phyloP scores from a whole-genome alignment of 179 eudicot genomes.

The Silene noctiflora region DNA sequence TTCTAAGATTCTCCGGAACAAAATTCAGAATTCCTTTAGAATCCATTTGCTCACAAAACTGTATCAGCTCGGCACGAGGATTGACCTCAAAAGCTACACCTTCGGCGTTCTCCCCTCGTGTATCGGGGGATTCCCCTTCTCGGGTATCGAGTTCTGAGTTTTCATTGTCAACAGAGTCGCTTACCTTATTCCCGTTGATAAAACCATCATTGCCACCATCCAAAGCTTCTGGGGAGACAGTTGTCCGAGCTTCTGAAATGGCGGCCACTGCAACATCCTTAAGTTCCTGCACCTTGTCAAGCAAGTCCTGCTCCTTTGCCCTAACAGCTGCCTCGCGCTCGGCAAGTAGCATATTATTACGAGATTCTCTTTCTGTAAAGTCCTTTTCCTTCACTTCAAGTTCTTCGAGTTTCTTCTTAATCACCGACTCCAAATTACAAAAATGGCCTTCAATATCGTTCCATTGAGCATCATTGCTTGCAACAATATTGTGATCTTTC shows the following conservation, averaged over 20 bases:
- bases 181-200: constrained; percentile 46
- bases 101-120: constrained; percentile 39
- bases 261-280: constrained; percentile 65
- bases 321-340: constrained; percentile 45
- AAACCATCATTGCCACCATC: constrained; percentile 20
- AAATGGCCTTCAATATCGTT: constrained; percentile 50
- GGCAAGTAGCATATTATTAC: constrained; percentile 32
- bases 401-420: constrained; percentile 42
- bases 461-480: constrained; percentile 33
- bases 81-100: constrained; percentile 42
- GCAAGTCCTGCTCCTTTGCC: constrained; percentile 56
- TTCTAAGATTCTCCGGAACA: constrained; percentile 43
- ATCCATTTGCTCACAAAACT: constrained; percentile 67
- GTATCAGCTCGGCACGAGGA: constrained; percentile 51
- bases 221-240: constrained; percentile 25
- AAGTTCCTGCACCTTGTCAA: constrained; percentile 55
- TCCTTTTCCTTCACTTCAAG: constrained; percentile 50
- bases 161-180: constrained; percentile 41
- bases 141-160: constrained; percentile 35
- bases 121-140: constrained; percentile 38
- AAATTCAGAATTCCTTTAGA: constrained; percentile 58
- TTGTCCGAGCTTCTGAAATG: constrained; percentile 43
- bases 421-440: constrained; percentile 33
- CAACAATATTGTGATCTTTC: constrained; percentile 37
- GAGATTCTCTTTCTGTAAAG: constrained; percentile 38